Evolutionary conservation across 305 asterid genomes (phyloP).

Genomic region (Coffea humblotiana): DNA sequence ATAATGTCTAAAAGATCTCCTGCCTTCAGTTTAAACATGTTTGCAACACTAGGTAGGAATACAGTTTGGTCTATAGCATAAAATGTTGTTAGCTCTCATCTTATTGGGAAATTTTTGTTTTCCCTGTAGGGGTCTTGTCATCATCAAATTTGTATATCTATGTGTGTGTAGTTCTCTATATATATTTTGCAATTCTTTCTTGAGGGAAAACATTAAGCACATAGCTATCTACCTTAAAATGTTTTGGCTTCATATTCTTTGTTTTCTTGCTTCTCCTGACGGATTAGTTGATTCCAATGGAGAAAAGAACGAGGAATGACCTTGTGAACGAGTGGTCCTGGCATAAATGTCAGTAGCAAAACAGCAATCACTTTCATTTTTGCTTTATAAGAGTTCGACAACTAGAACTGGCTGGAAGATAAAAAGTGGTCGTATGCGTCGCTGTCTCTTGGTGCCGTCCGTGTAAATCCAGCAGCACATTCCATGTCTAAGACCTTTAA

Average conservation of each 20-base stretch:
- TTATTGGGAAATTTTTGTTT: background rate
- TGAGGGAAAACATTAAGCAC: background rate
- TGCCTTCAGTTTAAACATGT: slow-evolving; percentile 2
- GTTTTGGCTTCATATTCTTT: background rate
- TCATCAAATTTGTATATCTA: background rate
- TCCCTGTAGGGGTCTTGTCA: slow-evolving; percentile 2
- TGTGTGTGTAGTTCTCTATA: background rate
- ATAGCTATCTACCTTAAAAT: background rate
- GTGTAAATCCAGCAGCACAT: too few relatives aligned
- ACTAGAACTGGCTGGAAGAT: background rate
- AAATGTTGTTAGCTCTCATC: slow-evolving; percentile 3
- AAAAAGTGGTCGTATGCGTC: too few relatives aligned
- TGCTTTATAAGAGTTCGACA: background rate
- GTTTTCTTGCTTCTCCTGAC: too few relatives aligned
- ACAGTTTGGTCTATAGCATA: background rate
- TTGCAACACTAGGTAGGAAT: slow-evolving; percentile 4
- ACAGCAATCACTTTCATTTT: background rate
- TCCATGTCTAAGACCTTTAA: too few relatives aligned
- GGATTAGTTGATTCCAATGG: background rate
- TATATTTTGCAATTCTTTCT: background rate
- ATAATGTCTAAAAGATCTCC: slow-evolving; percentile 19
- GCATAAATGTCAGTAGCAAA: background rate
- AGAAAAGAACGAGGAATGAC: background rate
- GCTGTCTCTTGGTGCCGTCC: background rate
- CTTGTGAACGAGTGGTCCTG: background rate